Evolutionary conservation across 768 basidiomycete genomes (phyloP).

Genomic region (Leccinum olivaceopallidum): DNA sequence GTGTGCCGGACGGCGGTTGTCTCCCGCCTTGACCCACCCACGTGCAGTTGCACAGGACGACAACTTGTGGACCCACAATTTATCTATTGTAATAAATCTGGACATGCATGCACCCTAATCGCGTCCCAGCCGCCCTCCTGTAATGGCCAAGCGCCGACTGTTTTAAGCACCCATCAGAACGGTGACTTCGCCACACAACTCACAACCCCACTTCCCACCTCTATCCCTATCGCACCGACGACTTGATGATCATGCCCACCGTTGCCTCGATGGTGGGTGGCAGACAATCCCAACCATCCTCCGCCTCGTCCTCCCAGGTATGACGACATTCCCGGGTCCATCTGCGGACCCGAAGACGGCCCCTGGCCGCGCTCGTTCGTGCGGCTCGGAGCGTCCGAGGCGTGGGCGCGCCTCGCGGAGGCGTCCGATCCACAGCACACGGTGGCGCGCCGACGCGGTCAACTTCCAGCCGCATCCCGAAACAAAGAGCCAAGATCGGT

Average conservation of each 20-base stretch:
- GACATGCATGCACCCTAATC: conserved; percentile 23
- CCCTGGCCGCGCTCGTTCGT: conserved; percentile 65
- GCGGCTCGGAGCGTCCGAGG: conserved; percentile 47
- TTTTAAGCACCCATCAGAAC: conserved; percentile 26
- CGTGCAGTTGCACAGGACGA: conserved; percentile 29
- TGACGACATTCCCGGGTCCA: conserved; percentile 61
- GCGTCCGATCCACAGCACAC: conserved; percentile 51
- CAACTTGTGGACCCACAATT: conserved; percentile 15
- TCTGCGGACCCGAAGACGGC: conserved; percentile 63
- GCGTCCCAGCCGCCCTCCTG: conserved; percentile 13
- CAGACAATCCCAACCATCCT: conserved; percentile 16
- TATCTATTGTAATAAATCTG: conserved; percentile 22
- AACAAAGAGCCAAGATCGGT: conserved; percentile 62
- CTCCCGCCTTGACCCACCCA: conserved; percentile 19
- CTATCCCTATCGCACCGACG: conserved; percentile 4
- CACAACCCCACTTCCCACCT: neutral
- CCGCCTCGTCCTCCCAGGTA: conserved; percentile 41
- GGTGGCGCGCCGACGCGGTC: conserved; percentile 54
- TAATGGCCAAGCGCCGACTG: conserved; percentile 31
- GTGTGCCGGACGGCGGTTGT: conserved; percentile 16
- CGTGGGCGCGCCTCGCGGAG: conserved; percentile 52
- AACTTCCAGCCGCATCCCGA: conserved; percentile 66
- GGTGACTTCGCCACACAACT: conserved; percentile 8
- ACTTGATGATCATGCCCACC: conserved; percentile 18
- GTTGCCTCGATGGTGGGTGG: conserved; percentile 15